Evolutionary conservation across 495 filamentous ascomycete genomes (phyloP).

Genomic region (Daldinia loculata): DNA sequence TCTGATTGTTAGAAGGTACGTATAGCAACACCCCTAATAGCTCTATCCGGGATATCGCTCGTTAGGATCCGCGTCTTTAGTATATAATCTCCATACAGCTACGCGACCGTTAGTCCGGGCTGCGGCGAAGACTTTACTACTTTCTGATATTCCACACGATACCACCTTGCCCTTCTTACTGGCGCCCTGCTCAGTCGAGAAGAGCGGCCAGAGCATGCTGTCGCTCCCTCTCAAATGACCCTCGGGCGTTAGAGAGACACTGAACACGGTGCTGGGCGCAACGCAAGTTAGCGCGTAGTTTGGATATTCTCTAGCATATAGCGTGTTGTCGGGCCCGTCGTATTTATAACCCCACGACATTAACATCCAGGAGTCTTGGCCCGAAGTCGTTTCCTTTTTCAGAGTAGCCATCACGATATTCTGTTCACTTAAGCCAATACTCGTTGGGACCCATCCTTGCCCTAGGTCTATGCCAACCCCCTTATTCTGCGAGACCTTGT

Average conservation of each 20-base stretch:
- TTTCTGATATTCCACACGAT: slow-evolving; percentile 7
- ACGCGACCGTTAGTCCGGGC: slow-evolving; percentile 2
- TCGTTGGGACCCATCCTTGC: slow-evolving; percentile 1
- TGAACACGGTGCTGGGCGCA: slow-evolving; percentile 10
- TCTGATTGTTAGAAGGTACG: slow-evolving; percentile 59
- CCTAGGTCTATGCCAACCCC: background rate
- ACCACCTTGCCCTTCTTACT: slow-evolving; percentile 10
- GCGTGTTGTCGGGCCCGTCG: background rate
- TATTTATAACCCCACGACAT: slow-evolving; percentile 12
- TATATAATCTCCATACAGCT: slow-evolving; percentile 6
- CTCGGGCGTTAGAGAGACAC: background rate
- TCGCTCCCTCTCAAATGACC: slow-evolving; percentile 4
- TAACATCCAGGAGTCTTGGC: background rate
- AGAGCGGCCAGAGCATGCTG: slow-evolving; percentile 2
- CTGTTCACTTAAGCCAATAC: slow-evolving; percentile 4
- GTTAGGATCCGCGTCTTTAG: slow-evolving; percentile 2
- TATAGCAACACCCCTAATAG: background rate
- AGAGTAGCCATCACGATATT: background rate
- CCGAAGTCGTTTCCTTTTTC: background rate
- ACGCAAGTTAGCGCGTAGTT: slow-evolving; percentile 1
- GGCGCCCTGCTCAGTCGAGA: background rate
- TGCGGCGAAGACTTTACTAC: slow-evolving; percentile 2
- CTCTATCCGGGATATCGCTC: slow-evolving; percentile 6
- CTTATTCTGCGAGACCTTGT: background rate
- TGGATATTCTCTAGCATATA: background rate